phyloP scores from a whole-genome alignment of 441 rosid species.

The Populus trichocarpa region DNA sequence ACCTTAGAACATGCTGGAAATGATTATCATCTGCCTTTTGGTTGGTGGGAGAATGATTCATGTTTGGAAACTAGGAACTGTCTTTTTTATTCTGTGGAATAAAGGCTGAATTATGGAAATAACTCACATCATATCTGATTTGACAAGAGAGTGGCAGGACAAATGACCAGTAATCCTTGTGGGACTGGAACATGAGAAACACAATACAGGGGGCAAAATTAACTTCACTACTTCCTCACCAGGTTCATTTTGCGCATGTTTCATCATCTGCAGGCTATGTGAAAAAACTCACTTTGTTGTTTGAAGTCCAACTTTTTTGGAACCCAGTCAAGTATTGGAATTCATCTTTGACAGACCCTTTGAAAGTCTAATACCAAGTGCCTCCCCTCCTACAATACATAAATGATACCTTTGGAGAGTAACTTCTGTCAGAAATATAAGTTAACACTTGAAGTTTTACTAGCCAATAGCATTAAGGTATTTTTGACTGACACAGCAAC shows the following conservation, averaged over 20 bases:
- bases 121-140: neutral
- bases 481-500: neutral
- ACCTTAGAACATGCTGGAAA: neutral
- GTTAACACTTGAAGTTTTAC: neutral
- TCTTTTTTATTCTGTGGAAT: neutral
- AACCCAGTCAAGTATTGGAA: neutral
- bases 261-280: neutral
- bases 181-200: neutral
- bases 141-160: neutral
- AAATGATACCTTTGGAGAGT: neutral
- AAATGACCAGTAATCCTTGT: neutral
- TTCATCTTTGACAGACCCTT: neutral
- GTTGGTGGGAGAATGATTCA: neutral
- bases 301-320: neutral
- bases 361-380: neutral
- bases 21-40: neutral
- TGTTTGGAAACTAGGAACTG: neutral
- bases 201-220: conserved; percentile 1
- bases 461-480: neutral
- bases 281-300: neutral
- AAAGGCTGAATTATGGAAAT: neutral
- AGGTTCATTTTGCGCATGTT: neutral
- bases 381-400: neutral
- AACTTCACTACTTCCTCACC: neutral
- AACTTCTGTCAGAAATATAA: neutral